A percentile compares a stretch with the other conserved stretches of the same genome.
These are phyloP conservation scores for Mariannaea elegans DNA, from an alignment of 2,329 filamentous ascomycete genomes.

Conservation along the genomic window DNA sequence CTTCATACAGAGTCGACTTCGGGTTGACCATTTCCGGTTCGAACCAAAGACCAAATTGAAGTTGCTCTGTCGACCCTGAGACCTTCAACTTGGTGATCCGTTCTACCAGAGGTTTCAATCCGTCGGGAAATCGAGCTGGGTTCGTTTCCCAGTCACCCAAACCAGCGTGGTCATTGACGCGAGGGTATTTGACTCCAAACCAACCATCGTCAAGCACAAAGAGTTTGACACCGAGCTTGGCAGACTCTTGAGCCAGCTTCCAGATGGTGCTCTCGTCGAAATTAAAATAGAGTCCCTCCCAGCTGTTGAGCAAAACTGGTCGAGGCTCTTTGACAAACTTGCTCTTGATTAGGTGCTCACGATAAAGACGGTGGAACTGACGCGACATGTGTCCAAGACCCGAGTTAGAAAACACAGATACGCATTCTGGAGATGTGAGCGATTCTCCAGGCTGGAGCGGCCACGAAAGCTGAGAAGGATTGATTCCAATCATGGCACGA, in stretches of 20 bases:
- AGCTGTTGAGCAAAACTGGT: slow-evolving; percentile 70
- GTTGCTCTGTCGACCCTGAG: slow-evolving; percentile 53
- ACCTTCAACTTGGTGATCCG: slow-evolving; percentile 60
- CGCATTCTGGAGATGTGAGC: slow-evolving; percentile 69
- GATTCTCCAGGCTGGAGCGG: slow-evolving; percentile 63
- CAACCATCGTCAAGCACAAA: slow-evolving; percentile 75
- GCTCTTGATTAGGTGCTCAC: slow-evolving; percentile 67
- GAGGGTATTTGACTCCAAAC: slow-evolving; percentile 69
- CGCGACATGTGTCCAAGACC: slow-evolving; percentile 71
- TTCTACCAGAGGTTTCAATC: slow-evolving; percentile 60
- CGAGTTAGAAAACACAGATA: slow-evolving; percentile 66
- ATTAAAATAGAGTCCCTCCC: slow-evolving; percentile 70
- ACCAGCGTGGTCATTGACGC: slow-evolving; percentile 64
- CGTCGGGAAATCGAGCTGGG: slow-evolving; percentile 65
- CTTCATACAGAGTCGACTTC: slow-evolving; percentile 66
- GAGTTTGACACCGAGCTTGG: slow-evolving; percentile 67
- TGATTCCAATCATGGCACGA: slow-evolving; percentile 67
- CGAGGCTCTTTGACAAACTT: slow-evolving; percentile 61
- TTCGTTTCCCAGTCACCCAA: slow-evolving; percentile 72
- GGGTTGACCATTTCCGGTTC: slow-evolving; percentile 75
- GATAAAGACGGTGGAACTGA: slow-evolving; percentile 68
- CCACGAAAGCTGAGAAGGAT: slow-evolving; percentile 69
- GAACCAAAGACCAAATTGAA: slow-evolving; percentile 73
- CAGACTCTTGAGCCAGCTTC: slow-evolving; percentile 63
- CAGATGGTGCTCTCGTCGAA: slow-evolving; percentile 66